phyloP scores from a whole-genome alignment of 208 protist species.

The Leishmania martiniquensis region DNA sequence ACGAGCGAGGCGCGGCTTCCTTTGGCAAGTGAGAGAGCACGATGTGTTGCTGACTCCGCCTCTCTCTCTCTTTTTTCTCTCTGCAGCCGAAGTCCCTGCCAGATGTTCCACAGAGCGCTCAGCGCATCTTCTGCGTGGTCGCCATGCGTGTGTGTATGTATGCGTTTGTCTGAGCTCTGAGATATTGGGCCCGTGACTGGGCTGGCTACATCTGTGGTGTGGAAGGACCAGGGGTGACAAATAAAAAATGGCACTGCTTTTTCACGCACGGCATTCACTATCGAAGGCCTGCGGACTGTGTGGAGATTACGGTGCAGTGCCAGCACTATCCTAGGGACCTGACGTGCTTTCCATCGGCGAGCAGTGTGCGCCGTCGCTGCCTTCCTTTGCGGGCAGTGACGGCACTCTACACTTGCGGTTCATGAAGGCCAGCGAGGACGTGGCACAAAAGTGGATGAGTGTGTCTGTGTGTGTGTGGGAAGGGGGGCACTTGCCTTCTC shows the following conservation, averaged over 20 bases:
- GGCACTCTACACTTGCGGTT: background rate
- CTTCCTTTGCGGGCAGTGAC: background rate
- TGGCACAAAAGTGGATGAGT: background rate
- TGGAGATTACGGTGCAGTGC: background rate
- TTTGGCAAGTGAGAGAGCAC: conserved; percentile 4
- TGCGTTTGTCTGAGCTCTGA: conserved; percentile 1
- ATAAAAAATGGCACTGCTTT: background rate
- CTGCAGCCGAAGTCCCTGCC: background rate
- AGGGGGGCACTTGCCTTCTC: background rate
- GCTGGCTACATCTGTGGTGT: conserved; percentile 1
- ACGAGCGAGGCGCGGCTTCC: background rate
- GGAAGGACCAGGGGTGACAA: background rate
- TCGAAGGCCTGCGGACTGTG: background rate
- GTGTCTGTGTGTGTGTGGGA: background rate
- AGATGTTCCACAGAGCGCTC: background rate
- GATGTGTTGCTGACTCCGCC: background rate
- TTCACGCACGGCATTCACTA: background rate
- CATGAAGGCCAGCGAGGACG: background rate
- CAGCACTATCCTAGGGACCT: background rate
- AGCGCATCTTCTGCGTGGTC: conserved; percentile 2
- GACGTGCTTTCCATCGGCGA: background rate
- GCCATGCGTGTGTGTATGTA: background rate
- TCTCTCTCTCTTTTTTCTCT: conserved; percentile 8
- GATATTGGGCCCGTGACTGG: background rate
- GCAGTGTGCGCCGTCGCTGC: background rate